A percentile compares a stretch with the other conserved stretches of the same genome.
Conservation (phyloP, 352 stramenopile genomes). For the Elongisporangium undulatum region DNA sequence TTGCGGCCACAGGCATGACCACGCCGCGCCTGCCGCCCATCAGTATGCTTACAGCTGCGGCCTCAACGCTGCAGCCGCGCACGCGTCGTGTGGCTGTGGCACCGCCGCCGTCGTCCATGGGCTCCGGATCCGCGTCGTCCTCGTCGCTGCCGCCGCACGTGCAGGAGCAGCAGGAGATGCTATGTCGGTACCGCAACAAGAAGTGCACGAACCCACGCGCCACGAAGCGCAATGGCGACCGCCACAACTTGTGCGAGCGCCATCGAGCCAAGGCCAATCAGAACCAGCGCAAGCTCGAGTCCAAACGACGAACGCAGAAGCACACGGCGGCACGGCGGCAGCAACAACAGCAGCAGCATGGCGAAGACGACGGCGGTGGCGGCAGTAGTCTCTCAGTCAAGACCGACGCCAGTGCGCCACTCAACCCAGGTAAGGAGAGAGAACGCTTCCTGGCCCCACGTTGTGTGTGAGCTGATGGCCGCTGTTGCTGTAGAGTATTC, state of each 20-base stretch:
- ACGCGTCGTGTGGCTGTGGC: conserved; percentile 5
- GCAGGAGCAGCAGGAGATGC: conserved; percentile 20
- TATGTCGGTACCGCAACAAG: conserved; percentile 65
- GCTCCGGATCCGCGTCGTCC: not conserved
- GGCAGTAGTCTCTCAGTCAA: not conserved
- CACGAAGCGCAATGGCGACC: conserved; percentile 63
- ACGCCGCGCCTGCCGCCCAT: conserved; percentile 38
- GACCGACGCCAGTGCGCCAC: not conserved
- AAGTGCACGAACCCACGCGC: conserved; percentile 51
- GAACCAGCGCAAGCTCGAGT: conserved; percentile 81
- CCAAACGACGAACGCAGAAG: conserved; percentile 70
- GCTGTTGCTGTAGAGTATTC: not conserved
- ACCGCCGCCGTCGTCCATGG: conserved; percentile 3
- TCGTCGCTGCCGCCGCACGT: not conserved
- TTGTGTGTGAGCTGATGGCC: not conserved
- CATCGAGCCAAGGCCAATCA: conserved; percentile 72
- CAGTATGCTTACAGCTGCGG: conserved; percentile 38
- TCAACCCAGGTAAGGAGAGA: not conserved
- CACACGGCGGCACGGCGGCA: conserved; percentile 15
- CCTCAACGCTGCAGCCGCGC: conserved; percentile 24
- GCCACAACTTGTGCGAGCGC: conserved; percentile 59
- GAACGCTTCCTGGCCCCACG: not conserved
- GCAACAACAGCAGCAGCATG: conserved; percentile 6
- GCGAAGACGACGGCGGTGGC: conserved; percentile 3
- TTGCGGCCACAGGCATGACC: not conserved